Percentiles rank a stretch among this genome's conserved stretches.
Conservation (phyloP, 1,139 yeast species). For the Wickerhamomyces sp. region DNA sequence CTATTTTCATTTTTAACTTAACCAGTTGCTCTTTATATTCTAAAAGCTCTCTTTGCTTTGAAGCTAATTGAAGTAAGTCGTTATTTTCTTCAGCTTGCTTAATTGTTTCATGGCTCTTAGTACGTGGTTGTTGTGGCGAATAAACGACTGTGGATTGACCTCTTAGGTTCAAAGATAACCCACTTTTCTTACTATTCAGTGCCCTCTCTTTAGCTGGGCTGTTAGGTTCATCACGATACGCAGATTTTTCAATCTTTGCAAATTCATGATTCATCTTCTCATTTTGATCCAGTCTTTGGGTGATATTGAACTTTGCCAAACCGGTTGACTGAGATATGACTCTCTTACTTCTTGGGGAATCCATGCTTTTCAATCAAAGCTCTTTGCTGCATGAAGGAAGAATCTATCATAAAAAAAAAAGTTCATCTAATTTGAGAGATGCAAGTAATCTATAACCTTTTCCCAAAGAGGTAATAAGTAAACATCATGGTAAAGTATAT, state of each 20-base stretch:
- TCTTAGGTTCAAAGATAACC: background rate
- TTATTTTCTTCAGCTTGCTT: slow-evolving; percentile 6
- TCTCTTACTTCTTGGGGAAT: slow-evolving; percentile 16
- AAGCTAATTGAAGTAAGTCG: slow-evolving; percentile 33
- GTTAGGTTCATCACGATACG: background rate
- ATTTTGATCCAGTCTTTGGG: slow-evolving; percentile 15
- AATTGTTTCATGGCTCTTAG: background rate
- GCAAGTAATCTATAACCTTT: too few relatives aligned
- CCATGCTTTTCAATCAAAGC: too few relatives aligned
- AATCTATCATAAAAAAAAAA: too few relatives aligned
- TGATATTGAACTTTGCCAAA: slow-evolving; percentile 25
- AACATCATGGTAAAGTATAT: background rate
- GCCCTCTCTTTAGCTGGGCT: background rate
- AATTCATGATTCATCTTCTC: slow-evolving; percentile 15
- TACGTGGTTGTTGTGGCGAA: slow-evolving; percentile 5
- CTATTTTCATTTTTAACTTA: slow-evolving; percentile 31
- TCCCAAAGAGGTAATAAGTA: slow-evolving; percentile 6
- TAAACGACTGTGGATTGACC: background rate
- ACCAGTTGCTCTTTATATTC: slow-evolving; percentile 35
- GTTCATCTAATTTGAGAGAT: too few relatives aligned
- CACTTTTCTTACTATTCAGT: slow-evolving; percentile 4
- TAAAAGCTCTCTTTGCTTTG: slow-evolving; percentile 39
- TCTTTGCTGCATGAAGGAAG: too few relatives aligned
- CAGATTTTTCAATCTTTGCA: slow-evolving; percentile 9
- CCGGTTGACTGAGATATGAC: slow-evolving; percentile 30